Evolutionary conservation across 495 filamentous ascomycete species (phyloP), one percentile per base, ranked within the genome.

Genomic region (Trichocladium antarcticum): DNA sequence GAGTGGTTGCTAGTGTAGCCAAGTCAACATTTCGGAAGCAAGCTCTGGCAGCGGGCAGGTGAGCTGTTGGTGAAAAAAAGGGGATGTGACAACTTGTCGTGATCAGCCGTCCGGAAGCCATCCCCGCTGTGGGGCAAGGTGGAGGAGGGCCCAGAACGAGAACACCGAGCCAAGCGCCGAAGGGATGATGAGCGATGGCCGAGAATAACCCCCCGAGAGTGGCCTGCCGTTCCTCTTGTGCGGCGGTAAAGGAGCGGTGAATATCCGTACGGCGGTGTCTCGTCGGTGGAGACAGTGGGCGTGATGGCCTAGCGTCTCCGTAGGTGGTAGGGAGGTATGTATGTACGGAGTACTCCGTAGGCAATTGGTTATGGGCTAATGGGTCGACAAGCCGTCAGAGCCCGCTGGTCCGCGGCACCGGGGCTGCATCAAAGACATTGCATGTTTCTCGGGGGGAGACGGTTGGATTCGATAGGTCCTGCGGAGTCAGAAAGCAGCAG

Each of bases 81-180:
- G 37, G 24, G 14, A 19, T 15, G 24, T 49, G 45, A 51, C 43
- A 38, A 57, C 54, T n/a, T 51, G 40, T 53, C 51, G 44, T 45
- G 50, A 53, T 42, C 54, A 54, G 15, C 51, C 14, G 27, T 46
- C 40, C 57, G 54, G 56, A 59, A 48, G 51, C 45, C 47, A 55
- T 53, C 57, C 60, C 60, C 55, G 60, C 47, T 56, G 55, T 42
- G 54, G 59, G 55, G 51, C 3, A 17, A 40, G 24, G 35, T n/a
- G 10, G n/a, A 5, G 14, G 41, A 20, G 15, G 12, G 22, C 19
- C 35, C 35, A 29, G 32, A 52, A 35, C n/a, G 17, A 49, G 34
- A 39, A 24, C 16, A 17, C 21, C 28, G 12, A 38, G 28, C 22
- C 49, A 49, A 37, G 35, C 41, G 47, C 42, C 46, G 45, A 48